Conservation (phyloP, 2,329 filamentous ascomycete species). For the Hymenoscyphus repandus region DNA sequence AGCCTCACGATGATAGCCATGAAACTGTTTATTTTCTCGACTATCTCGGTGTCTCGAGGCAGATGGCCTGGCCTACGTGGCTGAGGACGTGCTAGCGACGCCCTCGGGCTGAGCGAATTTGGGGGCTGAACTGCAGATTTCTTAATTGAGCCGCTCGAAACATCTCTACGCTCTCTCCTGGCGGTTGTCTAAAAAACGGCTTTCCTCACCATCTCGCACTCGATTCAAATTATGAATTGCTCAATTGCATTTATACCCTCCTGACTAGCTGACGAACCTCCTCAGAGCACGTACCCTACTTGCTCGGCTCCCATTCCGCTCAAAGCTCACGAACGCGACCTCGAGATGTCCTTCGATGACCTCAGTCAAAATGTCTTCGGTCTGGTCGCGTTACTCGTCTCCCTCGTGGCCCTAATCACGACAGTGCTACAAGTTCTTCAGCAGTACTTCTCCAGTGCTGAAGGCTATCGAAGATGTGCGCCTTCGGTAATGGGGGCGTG, state of each 20-base stretch:
- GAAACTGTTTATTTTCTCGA: too few relatives aligned
- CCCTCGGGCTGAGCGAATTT: neutral
- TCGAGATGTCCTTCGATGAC: constrained; percentile 15
- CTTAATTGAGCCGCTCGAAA: neutral
- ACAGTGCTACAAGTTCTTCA: constrained; percentile 32
- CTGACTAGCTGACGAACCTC: constrained; percentile 2
- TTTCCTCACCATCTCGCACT: neutral
- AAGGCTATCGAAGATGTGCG: constrained; percentile 34
- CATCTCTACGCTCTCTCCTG: neutral
- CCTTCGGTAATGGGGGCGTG: constrained; percentile 31
- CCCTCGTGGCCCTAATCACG: constrained; percentile 32
- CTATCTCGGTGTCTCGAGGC: too few relatives aligned
- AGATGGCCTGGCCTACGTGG: neutral
- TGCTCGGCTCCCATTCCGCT: neutral
- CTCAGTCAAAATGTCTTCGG: constrained; percentile 28
- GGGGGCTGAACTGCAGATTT: neutral
- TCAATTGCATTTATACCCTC: neutral
- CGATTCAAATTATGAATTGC: neutral
- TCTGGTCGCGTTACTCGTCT: constrained; percentile 31
- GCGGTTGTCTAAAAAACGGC: neutral
- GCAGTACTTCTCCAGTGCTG: constrained; percentile 35
- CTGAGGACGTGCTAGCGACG: neutral
- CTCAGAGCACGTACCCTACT: neutral
- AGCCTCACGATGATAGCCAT: too few relatives aligned
- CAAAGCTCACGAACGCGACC: neutral